phyloP scores from a whole-genome alignment of 768 basidiomycete species.

The Heimioporus sp. region DNA sequence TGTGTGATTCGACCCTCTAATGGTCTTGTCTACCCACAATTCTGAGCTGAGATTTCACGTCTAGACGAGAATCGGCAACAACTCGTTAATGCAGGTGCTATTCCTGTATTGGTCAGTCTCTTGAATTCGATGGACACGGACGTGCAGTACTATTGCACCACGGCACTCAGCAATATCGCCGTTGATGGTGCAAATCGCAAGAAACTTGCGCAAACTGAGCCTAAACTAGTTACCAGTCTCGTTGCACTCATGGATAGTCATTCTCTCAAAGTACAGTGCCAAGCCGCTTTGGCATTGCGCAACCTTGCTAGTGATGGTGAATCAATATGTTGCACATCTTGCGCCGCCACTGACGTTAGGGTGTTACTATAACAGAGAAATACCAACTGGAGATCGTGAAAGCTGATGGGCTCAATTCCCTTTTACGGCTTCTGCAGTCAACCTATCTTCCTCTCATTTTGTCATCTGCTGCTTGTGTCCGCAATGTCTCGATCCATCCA shows the following conservation, averaged over 20 bases:
- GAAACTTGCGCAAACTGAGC: constrained; percentile 91
- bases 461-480: constrained; percentile 96
- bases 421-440: constrained; percentile 92
- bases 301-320: constrained; percentile 96
- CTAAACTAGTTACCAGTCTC: constrained; percentile 89
- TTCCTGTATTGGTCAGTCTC: constrained; percentile 92
- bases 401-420: constrained; percentile 85
- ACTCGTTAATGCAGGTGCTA: constrained; percentile 96
- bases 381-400: constrained; percentile 99
- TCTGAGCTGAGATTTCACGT: neutral
- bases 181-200: constrained; percentile 95
- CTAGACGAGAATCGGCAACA: constrained; percentile 98
- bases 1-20: constrained; percentile 32
- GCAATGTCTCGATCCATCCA: constrained; percentile 98
- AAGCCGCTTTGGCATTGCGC: constrained; percentile 92
- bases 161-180: constrained; percentile 96
- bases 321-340: constrained; percentile 14
- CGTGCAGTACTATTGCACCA: constrained; percentile 99
- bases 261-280: constrained; percentile 97
- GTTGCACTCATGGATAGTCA: constrained; percentile 96
- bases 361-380: constrained; percentile 62
- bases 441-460: constrained; percentile 97
- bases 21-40: neutral
- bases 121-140: constrained; percentile 98
- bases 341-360: constrained; percentile 1